Evolutionary conservation across 805 yeast genomes (phyloP), one percentile per base, ranked within the genome.

Genomic region (Peterozyma toletana): DNA sequence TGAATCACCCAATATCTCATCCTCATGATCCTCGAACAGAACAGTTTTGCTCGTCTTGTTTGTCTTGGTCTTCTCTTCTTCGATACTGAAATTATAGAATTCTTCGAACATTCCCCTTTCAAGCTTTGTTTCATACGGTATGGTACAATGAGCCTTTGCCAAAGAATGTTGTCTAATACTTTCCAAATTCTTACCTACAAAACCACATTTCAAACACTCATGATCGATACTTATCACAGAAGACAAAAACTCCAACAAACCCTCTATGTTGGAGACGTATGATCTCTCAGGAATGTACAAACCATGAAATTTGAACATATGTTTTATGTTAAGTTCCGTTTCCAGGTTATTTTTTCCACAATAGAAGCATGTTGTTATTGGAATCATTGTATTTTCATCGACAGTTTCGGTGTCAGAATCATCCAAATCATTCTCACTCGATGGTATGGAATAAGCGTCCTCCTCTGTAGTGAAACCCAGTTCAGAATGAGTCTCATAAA

Each of bases 301-400:
- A 1, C 76, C 76, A 51, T 71, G 76, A n/a, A 49, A 51, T 35
- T 54, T 59, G 52, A 57, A 66, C 76, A 71, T 70, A 50, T 71
- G 76, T 40, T 54, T 62, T 31, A 68, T 50, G 47, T 48, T 49
- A 9, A 15, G 15, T 15, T 45, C 74, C 15, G 66, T 42, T 31
- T 63, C 68, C 9, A 48, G 50, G 49, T 63, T 65, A 37, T 66
- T 58, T 15, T 50, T 47, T 0, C 75, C 76, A 55, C 82, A 76
- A 50, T 68, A 77, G 54, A 75, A 72, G 49, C 82, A 77, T 17
- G 58, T 56, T 1, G 68, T 62, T 36, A 70, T 56, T 6, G 77
- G 71, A 7, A 68, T 48, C 9, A 64, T 56, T 13, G 50, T 49
- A 4, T 50, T 42, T 21, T 53, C 56, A 2, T 52, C 50, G 15